Evolutionary conservation across 2,329 filamentous ascomycete species (phyloP).

Genomic region (Fusarium incarnatum): DNA sequence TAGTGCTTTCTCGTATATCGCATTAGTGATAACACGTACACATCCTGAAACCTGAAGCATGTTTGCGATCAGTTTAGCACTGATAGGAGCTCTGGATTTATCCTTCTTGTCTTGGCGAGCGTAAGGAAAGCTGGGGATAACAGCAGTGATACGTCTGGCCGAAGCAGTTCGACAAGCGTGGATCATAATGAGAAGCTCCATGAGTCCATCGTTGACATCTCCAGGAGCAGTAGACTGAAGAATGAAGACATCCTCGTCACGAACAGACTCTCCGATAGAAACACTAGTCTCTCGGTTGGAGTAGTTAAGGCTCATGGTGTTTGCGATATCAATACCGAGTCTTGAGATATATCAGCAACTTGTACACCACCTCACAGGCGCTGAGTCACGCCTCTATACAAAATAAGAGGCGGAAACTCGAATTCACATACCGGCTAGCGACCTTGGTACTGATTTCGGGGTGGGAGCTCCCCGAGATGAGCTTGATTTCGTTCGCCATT

Average conservation of each 20-base stretch:
- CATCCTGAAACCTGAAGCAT: conserved; percentile 97
- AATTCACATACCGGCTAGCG: conserved; percentile 56
- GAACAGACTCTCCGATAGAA: conserved; percentile 93
- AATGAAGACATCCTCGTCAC: conserved; percentile 99
- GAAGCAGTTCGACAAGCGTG: conserved; percentile 80
- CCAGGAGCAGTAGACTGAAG: conserved; percentile 94
- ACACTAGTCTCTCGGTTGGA: conserved; percentile 91
- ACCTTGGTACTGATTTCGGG: conserved; percentile 60
- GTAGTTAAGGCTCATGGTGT: conserved; percentile 84
- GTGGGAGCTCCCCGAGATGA: conserved; percentile 63
- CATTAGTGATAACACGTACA: conserved; percentile 47
- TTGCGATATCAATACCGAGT: conserved; percentile 80
- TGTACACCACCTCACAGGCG: conserved; percentile 6
- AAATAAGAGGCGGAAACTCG: conserved; percentile 2
- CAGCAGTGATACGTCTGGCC: conserved; percentile 91
- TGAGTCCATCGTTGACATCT: conserved; percentile 97
- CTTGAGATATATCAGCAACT: conserved; percentile 57
- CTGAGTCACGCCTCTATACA: conserved; percentile 1
- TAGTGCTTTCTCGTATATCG: conserved; percentile 10
- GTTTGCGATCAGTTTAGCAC: conserved; percentile 94
- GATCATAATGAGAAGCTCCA: conserved; percentile 99
- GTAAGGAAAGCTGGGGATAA: conserved; percentile 96
- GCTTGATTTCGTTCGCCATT: conserved; percentile 66
- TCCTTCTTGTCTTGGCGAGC: conserved; percentile 98
- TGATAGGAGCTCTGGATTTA: conserved; percentile 92